Conservation (phyloP, 495 filamentous ascomycete species). For the Trichocladium uniseriatum region DNA sequence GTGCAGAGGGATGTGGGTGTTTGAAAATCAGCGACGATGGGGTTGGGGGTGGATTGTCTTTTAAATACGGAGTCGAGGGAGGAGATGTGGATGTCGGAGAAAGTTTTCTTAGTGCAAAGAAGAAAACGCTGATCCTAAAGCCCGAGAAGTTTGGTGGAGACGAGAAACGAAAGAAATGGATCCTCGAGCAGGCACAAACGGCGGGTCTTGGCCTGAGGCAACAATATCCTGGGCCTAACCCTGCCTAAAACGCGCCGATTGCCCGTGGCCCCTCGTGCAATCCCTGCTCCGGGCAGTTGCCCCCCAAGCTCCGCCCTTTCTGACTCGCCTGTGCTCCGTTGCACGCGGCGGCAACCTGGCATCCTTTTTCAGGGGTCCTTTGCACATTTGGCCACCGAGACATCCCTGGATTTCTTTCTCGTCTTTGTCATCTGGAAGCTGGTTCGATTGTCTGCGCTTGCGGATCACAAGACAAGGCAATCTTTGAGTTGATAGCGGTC, state of each 20-base stretch:
- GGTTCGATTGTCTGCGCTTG: no score
- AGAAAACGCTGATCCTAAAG: not conserved
- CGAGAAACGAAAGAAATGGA: no score
- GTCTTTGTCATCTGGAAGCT: no score
- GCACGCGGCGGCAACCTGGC: no score
- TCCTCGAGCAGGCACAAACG: not conserved
- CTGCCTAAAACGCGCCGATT: not conserved
- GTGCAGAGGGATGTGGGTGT: not conserved
- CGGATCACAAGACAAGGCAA: no score
- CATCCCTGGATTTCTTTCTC: no score
- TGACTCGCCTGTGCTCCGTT: not conserved
- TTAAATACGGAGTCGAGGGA: not conserved
- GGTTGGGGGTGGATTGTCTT: not conserved
- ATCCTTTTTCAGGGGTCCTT: no score
- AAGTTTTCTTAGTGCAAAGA: not conserved
- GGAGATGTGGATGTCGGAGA: slow-evolving; percentile 1
- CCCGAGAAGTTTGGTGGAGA: slow-evolving; percentile 3
- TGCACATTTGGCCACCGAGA: no score
- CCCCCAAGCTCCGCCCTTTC: not conserved
- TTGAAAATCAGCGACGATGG: not conserved
- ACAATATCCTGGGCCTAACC: no score
- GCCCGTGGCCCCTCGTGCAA: not conserved
- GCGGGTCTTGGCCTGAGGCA: slow-evolving; percentile 1
- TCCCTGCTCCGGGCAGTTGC: not conserved
- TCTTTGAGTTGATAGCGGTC: no score